These are phyloP conservation scores for Penicillium brasilianum DNA, from an alignment of 2,329 filamentous ascomycete genomes.

Conservation along the genomic window DNA sequence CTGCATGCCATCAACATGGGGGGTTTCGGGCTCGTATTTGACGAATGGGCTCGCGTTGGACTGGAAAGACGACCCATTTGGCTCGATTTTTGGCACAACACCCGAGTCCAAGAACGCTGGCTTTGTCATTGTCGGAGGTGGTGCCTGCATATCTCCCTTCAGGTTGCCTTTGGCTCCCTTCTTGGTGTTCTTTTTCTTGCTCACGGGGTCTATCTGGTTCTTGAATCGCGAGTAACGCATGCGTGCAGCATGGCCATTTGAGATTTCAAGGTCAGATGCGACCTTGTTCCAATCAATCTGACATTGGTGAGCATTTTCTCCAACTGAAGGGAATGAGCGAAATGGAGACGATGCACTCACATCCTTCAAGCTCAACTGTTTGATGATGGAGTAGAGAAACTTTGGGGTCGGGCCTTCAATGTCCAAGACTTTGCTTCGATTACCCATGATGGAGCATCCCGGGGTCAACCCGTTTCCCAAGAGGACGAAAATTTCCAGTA, in stretches of 20 bases:
- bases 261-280: constrained; percentile 56
- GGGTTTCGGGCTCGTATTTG: constrained; percentile 28
- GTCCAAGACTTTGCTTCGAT: constrained; percentile 51
- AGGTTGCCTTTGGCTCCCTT: constrained; percentile 27
- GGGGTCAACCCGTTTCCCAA: background rate
- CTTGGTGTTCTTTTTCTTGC: constrained; percentile 35
- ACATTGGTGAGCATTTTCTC: background rate
- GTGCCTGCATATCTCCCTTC: constrained; percentile 20
- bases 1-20: constrained; percentile 8
- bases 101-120: background rate
- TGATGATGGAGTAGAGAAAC: constrained; percentile 62
- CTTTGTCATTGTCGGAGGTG: background rate
- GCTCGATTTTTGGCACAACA: constrained; percentile 20
- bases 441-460: constrained; percentile 34
- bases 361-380: constrained; percentile 59
- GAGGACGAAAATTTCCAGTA: background rate
- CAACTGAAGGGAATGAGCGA: background rate
- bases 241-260: constrained; percentile 62
- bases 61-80: constrained; percentile 10
- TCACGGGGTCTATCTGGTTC: constrained; percentile 55
- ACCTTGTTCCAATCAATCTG: constrained; percentile 61
- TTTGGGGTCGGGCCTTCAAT: constrained; percentile 56
- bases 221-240: constrained; percentile 63
- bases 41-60: constrained; percentile 26
- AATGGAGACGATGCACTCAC: constrained; percentile 39